Conservation (phyloP, 2,329 filamentous ascomycete species). For the Aspergillus spinulosporus region DNA sequence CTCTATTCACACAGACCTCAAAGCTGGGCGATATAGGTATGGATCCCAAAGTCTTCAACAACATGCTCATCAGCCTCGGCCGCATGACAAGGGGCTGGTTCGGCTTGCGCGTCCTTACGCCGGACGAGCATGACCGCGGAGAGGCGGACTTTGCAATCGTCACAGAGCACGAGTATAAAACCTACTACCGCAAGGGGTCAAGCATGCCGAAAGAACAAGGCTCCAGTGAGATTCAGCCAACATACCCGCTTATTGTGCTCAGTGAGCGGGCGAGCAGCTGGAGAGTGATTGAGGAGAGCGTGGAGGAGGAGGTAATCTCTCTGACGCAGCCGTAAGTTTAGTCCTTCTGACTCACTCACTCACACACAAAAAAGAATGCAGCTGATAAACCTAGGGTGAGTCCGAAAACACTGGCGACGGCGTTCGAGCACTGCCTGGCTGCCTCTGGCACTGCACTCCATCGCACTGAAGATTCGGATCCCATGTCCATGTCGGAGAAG, state of each 20-base stretch:
- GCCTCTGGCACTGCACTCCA: background rate
- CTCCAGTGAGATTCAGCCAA: background rate
- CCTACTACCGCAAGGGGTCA: constrained; percentile 14
- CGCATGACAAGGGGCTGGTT: constrained; percentile 25
- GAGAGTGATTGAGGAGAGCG: constrained; percentile 17
- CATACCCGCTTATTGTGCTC: constrained; percentile 23
- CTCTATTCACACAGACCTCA: background rate
- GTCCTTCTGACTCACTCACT: background rate
- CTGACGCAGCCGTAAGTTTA: constrained; percentile 25
- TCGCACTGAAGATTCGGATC: no score
- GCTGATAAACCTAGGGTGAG: constrained; percentile 18
- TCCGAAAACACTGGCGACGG: constrained; percentile 26
- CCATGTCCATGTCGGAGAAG: no score
- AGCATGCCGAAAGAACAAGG: constrained; percentile 5
- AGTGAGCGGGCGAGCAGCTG: constrained; percentile 18
- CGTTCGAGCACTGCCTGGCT: constrained; percentile 26
- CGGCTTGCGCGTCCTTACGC: constrained; percentile 19
- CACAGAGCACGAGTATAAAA: constrained; percentile 25
- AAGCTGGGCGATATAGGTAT: constrained; percentile 13
- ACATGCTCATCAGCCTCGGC: constrained; percentile 17
- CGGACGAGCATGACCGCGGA: constrained; percentile 13
- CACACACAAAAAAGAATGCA: background rate
- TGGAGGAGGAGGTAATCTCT: constrained; percentile 21
- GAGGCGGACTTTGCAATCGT: constrained; percentile 22
- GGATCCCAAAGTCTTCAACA: constrained; percentile 14